Evolutionary conservation across 805 yeast species (phyloP).

Genomic region (Monosporozyma siamensis): DNA sequence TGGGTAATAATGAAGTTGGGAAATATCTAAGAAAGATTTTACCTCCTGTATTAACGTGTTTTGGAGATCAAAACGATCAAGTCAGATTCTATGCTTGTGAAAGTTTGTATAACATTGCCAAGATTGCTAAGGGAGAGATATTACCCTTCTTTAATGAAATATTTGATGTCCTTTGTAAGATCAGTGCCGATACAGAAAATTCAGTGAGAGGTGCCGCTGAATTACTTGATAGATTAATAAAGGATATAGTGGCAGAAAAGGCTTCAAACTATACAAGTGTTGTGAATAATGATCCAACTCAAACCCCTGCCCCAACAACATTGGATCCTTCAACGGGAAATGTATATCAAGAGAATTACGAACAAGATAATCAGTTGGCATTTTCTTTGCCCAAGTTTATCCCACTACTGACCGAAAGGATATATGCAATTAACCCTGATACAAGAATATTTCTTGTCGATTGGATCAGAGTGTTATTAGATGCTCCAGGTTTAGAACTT

Average conservation of each 20-base stretch:
- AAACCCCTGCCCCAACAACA: slow-evolving; percentile 35
- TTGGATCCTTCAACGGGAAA: slow-evolving; percentile 46
- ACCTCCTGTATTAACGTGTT: slow-evolving; percentile 89
- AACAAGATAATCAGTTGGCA: slow-evolving; percentile 44
- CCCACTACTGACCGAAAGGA: slow-evolving; percentile 83
- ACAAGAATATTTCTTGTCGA: slow-evolving; percentile 86
- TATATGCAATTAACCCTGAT: slow-evolving; percentile 86
- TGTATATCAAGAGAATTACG: slow-evolving; percentile 49
- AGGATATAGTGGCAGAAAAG: slow-evolving; percentile 91
- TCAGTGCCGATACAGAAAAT: slow-evolving; percentile 83
- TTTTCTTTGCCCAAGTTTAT: slow-evolving; percentile 81
- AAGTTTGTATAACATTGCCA: slow-evolving; percentile 88
- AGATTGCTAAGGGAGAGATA: slow-evolving; percentile 93
- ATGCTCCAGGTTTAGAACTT: slow-evolving; percentile 84
- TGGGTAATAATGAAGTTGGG: slow-evolving; percentile 79
- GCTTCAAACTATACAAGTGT: slow-evolving; percentile 80
- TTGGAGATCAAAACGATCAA: slow-evolving; percentile 94
- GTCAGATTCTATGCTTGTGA: slow-evolving; percentile 97
- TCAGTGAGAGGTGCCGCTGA: slow-evolving; percentile 95
- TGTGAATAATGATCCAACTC: slow-evolving; percentile 42
- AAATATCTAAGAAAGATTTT: slow-evolving; percentile 73
- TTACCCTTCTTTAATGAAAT: slow-evolving; percentile 86
- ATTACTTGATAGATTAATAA: slow-evolving; percentile 76
- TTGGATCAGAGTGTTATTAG: slow-evolving; percentile 88
- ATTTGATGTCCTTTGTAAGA: slow-evolving; percentile 82